Evolutionary conservation across 2,329 filamentous ascomycete species (phyloP), one percentile per base, ranked within the genome.

Genomic region (Paecilomyces dactylethromorphus): DNA sequence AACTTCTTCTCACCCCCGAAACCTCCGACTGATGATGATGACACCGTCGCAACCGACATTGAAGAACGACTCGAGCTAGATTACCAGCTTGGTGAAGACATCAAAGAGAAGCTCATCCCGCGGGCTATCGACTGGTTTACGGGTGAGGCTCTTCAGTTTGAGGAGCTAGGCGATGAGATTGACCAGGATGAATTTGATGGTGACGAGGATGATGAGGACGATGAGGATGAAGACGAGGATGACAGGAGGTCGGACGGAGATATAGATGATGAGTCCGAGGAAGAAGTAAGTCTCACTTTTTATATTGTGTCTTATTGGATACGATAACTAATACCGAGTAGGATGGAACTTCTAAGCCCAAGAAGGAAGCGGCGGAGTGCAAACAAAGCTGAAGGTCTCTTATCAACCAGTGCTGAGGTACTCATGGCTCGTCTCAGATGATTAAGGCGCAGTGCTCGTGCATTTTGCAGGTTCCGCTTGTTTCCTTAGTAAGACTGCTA

Each of bases 91-190:
- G 94, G 94, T 66, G 94, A 99, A 82, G 94, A 99, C 74, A 97
- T 99, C 81, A 99, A 99, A 82, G 94, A 99, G 85, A 99, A 99
- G 82, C 85, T 99, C 65, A 99, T 99, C 68, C 94, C 94, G 64
- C 92, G 93, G 67, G 94, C 95, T 59, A 94, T 99, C 69, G 94
- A 99, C 79, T 99, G 94, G 94, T 99, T 99, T 77, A 99, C 94
- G 56, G 94, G 94, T 59, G 94, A 99, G 80, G 94, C 94, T 66
- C 87, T 99, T 64, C 92, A 94, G 68, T 99, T 91, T 69, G 94
- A 99, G 82, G 93, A 97, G 75, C 78, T 96, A 61, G 89, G 93
- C 45, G 89, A 96, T 57, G 92, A 93, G 62, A 81, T 92, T 63
- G 89, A 92, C 58, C 89, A 88, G 69, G 90, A 88, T 63, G 90